These are phyloP conservation scores for Diplotaxis tenuifolia DNA, from an alignment of 345 rosid genomes.

Conservation along the genomic window DNA sequence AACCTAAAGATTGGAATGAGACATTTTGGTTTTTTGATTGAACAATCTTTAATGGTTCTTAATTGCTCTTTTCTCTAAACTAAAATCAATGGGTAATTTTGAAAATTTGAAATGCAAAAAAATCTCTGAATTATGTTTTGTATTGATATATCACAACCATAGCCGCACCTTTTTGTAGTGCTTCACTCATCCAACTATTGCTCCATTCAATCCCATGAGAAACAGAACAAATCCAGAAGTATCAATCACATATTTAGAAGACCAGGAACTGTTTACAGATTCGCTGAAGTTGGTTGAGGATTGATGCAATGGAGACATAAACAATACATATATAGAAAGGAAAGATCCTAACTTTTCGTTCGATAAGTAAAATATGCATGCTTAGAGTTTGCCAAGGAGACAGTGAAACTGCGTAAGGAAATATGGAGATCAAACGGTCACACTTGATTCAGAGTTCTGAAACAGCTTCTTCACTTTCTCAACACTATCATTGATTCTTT, in stretches of 20 bases:
- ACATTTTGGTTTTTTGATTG: background rate
- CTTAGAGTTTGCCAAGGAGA: conserved; percentile 39
- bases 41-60: background rate
- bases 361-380: too few relatives aligned
- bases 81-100: background rate
- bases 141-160: background rate
- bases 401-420: too few relatives aligned
- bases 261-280: too few relatives aligned
- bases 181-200: background rate
- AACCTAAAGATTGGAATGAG: conserved; percentile 13
- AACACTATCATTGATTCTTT: conserved; percentile 31
- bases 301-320: conserved; percentile 28
- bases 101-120: background rate
- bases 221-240: too few relatives aligned
- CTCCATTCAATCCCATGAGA: background rate
- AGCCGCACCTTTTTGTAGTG: background rate
- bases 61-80: background rate
- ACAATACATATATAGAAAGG: too few relatives aligned
- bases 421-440: conserved; percentile 63
- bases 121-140: background rate
- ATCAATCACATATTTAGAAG: too few relatives aligned
- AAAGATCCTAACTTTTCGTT: background rate
- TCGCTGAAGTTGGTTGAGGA: conserved; percentile 36
- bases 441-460: conserved; percentile 56
- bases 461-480: conserved; percentile 52